Conservation (phyloP, 345 rosid genomes). For the Moricandia arvensis region DNA sequence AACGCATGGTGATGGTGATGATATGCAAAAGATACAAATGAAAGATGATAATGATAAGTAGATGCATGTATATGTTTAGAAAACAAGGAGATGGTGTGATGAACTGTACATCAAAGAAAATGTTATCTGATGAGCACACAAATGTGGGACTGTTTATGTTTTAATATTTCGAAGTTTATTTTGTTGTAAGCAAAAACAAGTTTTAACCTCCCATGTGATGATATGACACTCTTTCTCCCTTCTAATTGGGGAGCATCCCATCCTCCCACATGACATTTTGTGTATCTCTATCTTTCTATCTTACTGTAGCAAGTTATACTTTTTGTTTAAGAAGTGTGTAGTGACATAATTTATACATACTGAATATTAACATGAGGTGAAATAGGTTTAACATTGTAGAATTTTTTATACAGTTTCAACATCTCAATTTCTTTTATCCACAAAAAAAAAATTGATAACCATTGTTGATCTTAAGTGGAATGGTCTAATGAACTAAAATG, state of each 20-base stretch:
- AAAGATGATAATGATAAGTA: constrained; percentile 2
- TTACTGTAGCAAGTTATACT: neutral
- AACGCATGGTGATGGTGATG: neutral
- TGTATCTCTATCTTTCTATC: neutral
- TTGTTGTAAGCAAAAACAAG: constrained; percentile 23
- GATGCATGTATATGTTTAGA: constrained; percentile 23
- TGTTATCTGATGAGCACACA: constrained; percentile 32
- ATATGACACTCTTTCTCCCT: constrained; percentile 28
- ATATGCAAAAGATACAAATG: constrained; percentile 6
- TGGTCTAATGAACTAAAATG: no score
- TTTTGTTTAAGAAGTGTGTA: neutral
- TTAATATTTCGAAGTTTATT: constrained; percentile 11
- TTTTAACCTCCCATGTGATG: constrained; percentile 39
- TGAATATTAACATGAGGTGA: neutral
- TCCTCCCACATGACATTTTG: constrained; percentile 22
- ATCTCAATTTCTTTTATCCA: neutral
- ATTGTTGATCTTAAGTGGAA: no score
- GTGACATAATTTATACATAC: neutral
- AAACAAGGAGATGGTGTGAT: constrained; percentile 36
- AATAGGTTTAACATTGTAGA: neutral
- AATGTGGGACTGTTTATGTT: constrained; percentile 38
- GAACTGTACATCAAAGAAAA: constrained; percentile 34
- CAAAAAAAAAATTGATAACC: neutral
- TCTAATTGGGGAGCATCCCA: constrained; percentile 38
- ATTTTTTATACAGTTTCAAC: neutral